A percentile compares a stretch with the other conserved stretches of the same genome.
Conservation (phyloP, 2,329 filamentous ascomycete genomes). For the Aquanectria penicillioides region DNA sequence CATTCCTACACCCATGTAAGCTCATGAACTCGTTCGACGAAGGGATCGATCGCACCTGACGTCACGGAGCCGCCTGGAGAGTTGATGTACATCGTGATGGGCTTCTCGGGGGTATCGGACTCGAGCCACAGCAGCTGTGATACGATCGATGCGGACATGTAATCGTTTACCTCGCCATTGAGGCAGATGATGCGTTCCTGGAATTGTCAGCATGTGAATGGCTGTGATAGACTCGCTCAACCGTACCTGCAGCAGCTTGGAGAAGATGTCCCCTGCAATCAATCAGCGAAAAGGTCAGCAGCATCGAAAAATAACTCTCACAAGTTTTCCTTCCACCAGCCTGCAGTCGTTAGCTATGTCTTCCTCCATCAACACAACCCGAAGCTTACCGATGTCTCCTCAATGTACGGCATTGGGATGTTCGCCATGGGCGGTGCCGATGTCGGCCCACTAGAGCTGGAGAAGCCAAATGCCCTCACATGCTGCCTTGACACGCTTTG, state of each 20-base stretch:
- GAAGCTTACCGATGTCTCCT: constrained; percentile 53
- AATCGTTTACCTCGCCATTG: constrained; percentile 91
- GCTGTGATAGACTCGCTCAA: not conserved
- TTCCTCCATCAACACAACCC: not conserved
- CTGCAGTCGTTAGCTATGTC: constrained; percentile 56
- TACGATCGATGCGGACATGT: constrained; percentile 90
- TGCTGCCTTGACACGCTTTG: constrained; percentile 47
- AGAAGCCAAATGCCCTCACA: constrained; percentile 56
- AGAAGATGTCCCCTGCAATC: constrained; percentile 81
- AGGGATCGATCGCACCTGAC: constrained; percentile 51
- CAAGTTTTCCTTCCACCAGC: constrained; percentile 82
- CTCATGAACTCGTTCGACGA: not conserved
- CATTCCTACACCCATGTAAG: constrained; percentile 56
- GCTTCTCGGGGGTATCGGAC: constrained; percentile 93
- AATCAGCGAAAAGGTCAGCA: constrained; percentile 26
- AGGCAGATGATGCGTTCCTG: constrained; percentile 94
- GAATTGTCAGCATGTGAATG: constrained; percentile 23
- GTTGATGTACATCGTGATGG: constrained; percentile 98
- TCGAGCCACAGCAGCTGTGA: constrained; percentile 98
- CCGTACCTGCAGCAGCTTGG: constrained; percentile 76
- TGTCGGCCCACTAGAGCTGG: constrained; percentile 42
- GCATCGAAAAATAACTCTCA: constrained; percentile 50
- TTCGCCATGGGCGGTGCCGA: constrained; percentile 46
- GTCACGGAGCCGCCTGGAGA: constrained; percentile 94
- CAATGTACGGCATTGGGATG: constrained; percentile 69